Percentiles rank a stretch among this genome's conserved stretches.
Evolutionary conservation across 2,329 filamentous ascomycete species (phyloP).

Genomic region (Colletotrichum salicis): DNA sequence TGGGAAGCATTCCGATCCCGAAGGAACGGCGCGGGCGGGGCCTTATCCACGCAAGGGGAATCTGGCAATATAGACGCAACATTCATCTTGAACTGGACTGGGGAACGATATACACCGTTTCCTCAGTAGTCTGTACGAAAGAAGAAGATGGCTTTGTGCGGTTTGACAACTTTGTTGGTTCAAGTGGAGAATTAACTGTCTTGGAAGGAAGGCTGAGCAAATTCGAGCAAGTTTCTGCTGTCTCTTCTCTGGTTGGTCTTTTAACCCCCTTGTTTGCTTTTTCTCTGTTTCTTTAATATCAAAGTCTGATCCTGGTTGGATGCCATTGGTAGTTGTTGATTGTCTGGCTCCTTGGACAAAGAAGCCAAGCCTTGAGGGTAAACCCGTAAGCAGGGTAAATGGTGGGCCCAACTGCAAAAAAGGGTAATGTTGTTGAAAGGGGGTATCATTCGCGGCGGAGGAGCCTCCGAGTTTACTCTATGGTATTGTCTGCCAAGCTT

Average conservation of each 20-base stretch:
- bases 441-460: constrained; percentile 3
- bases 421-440: background rate
- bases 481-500: constrained; percentile 22
- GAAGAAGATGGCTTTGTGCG: background rate
- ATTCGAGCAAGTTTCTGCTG: constrained; percentile 17
- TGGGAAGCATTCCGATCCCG: background rate
- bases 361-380: background rate
- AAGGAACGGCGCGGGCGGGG: background rate
- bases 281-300: background rate
- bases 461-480: constrained; percentile 27
- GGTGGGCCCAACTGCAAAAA: background rate
- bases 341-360: background rate
- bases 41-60: background rate
- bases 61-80: constrained; percentile 10
- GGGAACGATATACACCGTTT: background rate
- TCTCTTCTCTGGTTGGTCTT: background rate
- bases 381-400: background rate
- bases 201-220: background rate
- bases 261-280: constrained; percentile 13
- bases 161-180: background rate
- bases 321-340: background rate
- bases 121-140: background rate
- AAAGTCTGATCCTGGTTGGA: background rate
- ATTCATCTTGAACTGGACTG: background rate
- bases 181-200: background rate